Conservation (phyloP, 1,139 yeast genomes). For the Hansenula sp. region DNA sequence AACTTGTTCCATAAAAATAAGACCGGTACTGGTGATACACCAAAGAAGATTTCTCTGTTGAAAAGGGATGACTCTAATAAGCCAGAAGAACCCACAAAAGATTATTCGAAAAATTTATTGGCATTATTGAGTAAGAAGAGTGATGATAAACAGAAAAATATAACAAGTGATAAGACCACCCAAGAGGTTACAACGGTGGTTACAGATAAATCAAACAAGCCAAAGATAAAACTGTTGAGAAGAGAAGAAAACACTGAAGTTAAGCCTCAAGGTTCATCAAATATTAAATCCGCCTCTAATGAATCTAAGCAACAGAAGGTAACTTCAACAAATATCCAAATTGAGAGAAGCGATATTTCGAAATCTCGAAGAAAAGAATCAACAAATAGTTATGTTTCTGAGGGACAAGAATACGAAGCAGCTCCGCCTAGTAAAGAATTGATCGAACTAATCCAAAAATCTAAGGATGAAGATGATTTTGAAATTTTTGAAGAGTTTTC, state of each 20-base stretch:
- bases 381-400: not conserved
- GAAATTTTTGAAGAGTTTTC: slow-evolving; percentile 19
- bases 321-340: not conserved
- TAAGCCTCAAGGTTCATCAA: too few species aligned
- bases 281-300: not conserved
- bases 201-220: slow-evolving; percentile 4
- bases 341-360: not conserved
- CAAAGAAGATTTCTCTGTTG: slow-evolving; percentile 11
- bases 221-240: slow-evolving; percentile 19
- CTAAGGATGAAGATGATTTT: slow-evolving; percentile 11
- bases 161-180: slow-evolving; percentile 1
- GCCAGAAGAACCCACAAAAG: not conserved
- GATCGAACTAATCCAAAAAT: slow-evolving; percentile 14
- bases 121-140: slow-evolving; percentile 15
- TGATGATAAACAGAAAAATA: not conserved
- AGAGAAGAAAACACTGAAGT: slow-evolving; percentile 9
- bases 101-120: slow-evolving; percentile 13
- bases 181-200: too few species aligned
- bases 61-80: slow-evolving; percentile 7
- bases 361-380: not conserved
- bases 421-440: slow-evolving; percentile 18
- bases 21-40: slow-evolving; percentile 5
- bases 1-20: slow-evolving; percentile 30
- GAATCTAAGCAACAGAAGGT: not conserved
- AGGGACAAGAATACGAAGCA: slow-evolving; percentile 3